These are phyloP conservation scores for Akebia trifoliata DNA, from an alignment of 164 flowering plant genomes.

Conservation along the genomic window DNA sequence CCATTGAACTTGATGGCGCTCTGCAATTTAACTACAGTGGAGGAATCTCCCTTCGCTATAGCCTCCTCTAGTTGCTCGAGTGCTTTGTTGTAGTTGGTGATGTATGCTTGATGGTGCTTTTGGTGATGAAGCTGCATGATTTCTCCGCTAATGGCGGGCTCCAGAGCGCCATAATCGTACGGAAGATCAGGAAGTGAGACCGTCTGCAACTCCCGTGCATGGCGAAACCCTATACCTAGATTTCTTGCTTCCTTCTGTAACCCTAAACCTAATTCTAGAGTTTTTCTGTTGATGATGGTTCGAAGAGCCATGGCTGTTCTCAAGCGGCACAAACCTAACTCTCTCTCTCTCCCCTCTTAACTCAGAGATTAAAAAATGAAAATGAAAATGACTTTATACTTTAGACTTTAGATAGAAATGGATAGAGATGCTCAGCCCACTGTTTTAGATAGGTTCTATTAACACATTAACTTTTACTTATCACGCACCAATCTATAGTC, in stretches of 20 bases:
- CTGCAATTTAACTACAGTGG: slow-evolving; percentile 66
- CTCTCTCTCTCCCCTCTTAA: neutral
- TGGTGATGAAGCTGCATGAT: slow-evolving; percentile 94
- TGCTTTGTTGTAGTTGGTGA: slow-evolving; percentile 84
- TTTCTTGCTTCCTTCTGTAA: slow-evolving; percentile 6
- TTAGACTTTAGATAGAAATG: neutral
- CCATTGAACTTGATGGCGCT: slow-evolving; percentile 95
- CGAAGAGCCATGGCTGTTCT: slow-evolving; percentile 30
- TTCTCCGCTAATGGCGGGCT: slow-evolving; percentile 88
- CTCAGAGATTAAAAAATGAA: neutral
- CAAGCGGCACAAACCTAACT: neutral
- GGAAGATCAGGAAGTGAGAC: slow-evolving; percentile 81
- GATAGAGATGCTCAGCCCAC: too few species aligned
- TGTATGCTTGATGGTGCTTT: slow-evolving; percentile 90
- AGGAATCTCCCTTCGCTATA: slow-evolving; percentile 52
- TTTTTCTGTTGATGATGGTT: slow-evolving; percentile 12
- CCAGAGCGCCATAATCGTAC: slow-evolving; percentile 87
- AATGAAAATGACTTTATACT: neutral
- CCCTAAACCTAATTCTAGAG: slow-evolving; percentile 11
- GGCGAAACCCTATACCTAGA: slow-evolving; percentile 17
- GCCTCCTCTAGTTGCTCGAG: slow-evolving; percentile 81
- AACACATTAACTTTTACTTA: too few species aligned
- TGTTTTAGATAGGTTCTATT: too few species aligned
- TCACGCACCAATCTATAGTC: too few species aligned
- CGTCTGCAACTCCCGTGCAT: slow-evolving; percentile 53